Evolutionary conservation across 441 rosid genomes (phyloP), one percentile per base, ranked within the genome.

Genomic region (Daphne laureola): DNA sequence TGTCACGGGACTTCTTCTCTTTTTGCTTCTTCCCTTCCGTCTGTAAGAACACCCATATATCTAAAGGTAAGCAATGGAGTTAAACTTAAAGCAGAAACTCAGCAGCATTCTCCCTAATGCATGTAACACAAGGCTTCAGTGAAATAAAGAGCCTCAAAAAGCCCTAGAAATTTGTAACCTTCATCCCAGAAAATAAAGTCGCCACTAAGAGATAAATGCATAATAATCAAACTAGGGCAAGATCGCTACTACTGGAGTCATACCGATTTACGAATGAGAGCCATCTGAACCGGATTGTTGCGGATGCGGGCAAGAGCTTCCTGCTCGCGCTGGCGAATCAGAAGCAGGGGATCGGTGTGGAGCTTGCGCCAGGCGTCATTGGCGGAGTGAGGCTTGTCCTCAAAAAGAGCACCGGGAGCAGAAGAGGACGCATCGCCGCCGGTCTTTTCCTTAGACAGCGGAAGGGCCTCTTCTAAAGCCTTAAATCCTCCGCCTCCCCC

Each of bases 241-340:
- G 11, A 31, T 31, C 11, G 0, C 38, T 31, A 31, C 11, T 31
- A 9, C 8, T 7, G 38, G 46, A 21, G 56, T 46, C 74, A 63
- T 73, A 91, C 98, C 4, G 98, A 92, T 81, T 86, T 84, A 1
- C 88, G 82, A 67, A 86, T 89, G 59, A 70, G 68, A 57, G 88
- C 82, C 98, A 92, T 89, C 71, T 86, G 88, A 4, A 88, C 75
- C 8, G 98, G 96, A 59, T 92, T 92, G 64, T 84, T 88, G 77
- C 89, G 86, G 67, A 92, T 68, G 13, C 82, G 83, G 13, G 97
- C 82, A 55, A 89, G 83, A 1, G 97, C 92, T 61, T 92, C 96
- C 55, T 89, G 96, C 74, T 92, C 92, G 0, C 88, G 87, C 71
- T 83, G 91, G 58, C 90, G 85, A 70, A 89, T 86, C 76, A 92